Evolutionary conservation across 2,329 filamentous ascomycete species (phyloP).

Genomic region (Aspergillus hiratsukae): DNA sequence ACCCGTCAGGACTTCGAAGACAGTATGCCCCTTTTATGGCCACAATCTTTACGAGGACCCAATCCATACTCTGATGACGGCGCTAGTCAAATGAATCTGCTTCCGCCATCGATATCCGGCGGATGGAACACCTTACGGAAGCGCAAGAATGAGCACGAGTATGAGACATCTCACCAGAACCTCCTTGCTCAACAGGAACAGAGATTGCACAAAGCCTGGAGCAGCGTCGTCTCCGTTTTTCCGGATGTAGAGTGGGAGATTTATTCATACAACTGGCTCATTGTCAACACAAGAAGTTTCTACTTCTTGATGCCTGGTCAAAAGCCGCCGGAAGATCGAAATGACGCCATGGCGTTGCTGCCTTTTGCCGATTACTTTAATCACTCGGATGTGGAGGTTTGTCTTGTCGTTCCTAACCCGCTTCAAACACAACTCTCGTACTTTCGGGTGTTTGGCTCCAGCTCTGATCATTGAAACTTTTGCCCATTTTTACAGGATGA

Average conservation of each 20-base stretch:
- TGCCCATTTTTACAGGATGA: slow-evolving; percentile 26
- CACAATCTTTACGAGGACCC: slow-evolving; percentile 35
- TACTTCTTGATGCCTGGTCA: slow-evolving; percentile 49
- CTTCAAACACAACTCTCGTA: neutral
- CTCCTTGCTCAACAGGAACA: slow-evolving; percentile 48
- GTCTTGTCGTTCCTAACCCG: slow-evolving; percentile 6
- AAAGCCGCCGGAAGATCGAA: slow-evolving; percentile 33
- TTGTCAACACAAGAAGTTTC: slow-evolving; percentile 58
- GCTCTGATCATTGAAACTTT: neutral
- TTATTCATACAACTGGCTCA: slow-evolving; percentile 56
- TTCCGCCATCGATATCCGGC: slow-evolving; percentile 37
- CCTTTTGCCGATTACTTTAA: slow-evolving; percentile 48
- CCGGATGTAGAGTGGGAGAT: slow-evolving; percentile 39
- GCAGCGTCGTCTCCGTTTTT: slow-evolving; percentile 39
- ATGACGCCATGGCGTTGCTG: slow-evolving; percentile 44
- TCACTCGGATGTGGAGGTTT: slow-evolving; percentile 40
- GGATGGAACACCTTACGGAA: slow-evolving; percentile 29
- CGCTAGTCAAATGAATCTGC: slow-evolving; percentile 18
- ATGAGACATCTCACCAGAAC: slow-evolving; percentile 31
- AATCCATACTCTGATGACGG: slow-evolving; percentile 25
- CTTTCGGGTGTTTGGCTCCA: neutral
- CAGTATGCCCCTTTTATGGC: slow-evolving; percentile 56
- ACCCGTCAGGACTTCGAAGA: slow-evolving; percentile 54
- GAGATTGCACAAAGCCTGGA: slow-evolving; percentile 52
- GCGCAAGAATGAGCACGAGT: slow-evolving; percentile 20